phyloP scores from a whole-genome alignment of 768 basidiomycete species.

The Coprinopsis strossmayeri region DNA sequence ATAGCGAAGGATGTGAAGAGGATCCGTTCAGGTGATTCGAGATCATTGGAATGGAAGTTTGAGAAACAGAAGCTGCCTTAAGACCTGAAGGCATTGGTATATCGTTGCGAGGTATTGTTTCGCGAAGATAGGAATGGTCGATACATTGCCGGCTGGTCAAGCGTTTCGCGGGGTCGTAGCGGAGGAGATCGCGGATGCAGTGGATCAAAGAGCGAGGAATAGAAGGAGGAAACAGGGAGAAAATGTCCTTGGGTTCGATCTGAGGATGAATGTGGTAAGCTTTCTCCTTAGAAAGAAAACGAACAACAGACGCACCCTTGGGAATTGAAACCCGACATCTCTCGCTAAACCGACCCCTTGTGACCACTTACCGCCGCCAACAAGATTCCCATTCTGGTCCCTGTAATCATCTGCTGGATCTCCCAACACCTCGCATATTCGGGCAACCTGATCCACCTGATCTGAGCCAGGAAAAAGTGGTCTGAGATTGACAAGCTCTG shows the following conservation, averaged over 20 bases:
- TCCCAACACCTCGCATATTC: conserved; percentile 90
- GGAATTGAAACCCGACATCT: conserved; percentile 80
- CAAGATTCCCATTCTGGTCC: conserved; percentile 57
- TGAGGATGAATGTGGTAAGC: conserved; percentile 21
- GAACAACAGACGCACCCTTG: conserved; percentile 53
- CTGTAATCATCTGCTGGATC: conserved; percentile 87
- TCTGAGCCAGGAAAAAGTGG: conserved; percentile 93
- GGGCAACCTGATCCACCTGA: conserved; percentile 87
- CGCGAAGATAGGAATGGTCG: conserved; percentile 82
- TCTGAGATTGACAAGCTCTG: conserved; percentile 90
- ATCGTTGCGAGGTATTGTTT: conserved; percentile 63
- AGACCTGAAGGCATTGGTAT: conserved; percentile 56
- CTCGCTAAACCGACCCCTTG: conserved; percentile 84
- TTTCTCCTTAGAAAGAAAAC: conserved; percentile 8
- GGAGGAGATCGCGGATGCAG: conserved; percentile 87
- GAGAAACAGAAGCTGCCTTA: conserved; percentile 29
- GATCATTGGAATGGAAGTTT: conserved; percentile 24
- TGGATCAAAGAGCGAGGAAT: conserved; percentile 81
- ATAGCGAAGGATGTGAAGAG: conserved; percentile 24
- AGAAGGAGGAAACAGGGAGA: conserved; percentile 68
- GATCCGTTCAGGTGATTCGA: conserved; percentile 29
- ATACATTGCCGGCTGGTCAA: conserved; percentile 84
- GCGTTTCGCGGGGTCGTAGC: conserved; percentile 84
- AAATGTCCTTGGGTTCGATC: conserved; percentile 61
- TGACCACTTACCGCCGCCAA: conserved; percentile 88